phyloP scores from a whole-genome alignment of 768 basidiomycete species.

The Collybia sordida region DNA sequence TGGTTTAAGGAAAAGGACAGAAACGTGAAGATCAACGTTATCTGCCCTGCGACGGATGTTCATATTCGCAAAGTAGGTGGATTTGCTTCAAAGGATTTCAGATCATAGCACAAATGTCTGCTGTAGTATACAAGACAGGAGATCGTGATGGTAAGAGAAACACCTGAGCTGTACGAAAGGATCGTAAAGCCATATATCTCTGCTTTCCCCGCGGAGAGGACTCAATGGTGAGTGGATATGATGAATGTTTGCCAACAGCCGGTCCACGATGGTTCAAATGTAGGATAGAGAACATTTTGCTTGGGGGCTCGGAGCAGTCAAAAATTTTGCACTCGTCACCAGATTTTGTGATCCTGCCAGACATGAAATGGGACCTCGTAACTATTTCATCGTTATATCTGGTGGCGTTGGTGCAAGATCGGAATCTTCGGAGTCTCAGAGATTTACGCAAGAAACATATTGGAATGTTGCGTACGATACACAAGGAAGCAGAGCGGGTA shows the following conservation, averaged over 20 bases:
- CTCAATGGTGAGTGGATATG: slow-evolving; percentile 62
- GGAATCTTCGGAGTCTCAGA: slow-evolving; percentile 67
- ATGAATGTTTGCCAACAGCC: no score
- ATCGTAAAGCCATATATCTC: slow-evolving; percentile 81
- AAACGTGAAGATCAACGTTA: slow-evolving; percentile 82
- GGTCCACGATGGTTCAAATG: no score
- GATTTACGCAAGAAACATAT: slow-evolving; percentile 72
- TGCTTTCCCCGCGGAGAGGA: slow-evolving; percentile 72
- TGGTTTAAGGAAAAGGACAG: slow-evolving; percentile 53
- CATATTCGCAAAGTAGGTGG: slow-evolving; percentile 77
- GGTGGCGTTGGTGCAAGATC: slow-evolving; percentile 68
- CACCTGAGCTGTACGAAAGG: slow-evolving; percentile 68
- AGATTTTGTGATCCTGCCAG: slow-evolving; percentile 81
- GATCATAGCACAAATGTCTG: neutral
- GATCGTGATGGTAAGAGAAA: slow-evolving; percentile 75
- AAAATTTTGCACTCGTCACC: slow-evolving; percentile 66
- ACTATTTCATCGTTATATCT: slow-evolving; percentile 83
- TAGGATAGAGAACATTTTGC: slow-evolving; percentile 87
- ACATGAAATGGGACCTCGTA: slow-evolving; percentile 94
- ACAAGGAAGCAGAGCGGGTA: slow-evolving; percentile 47
- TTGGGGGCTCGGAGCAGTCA: slow-evolving; percentile 71
- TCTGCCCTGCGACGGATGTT: slow-evolving; percentile 86
- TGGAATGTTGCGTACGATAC: slow-evolving; percentile 64
- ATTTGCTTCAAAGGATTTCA: neutral
- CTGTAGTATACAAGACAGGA: slow-evolving; percentile 75